A percentile compares a stretch with the other conserved stretches of the same genome.
These are phyloP conservation scores for Aspergillus japonicus DNA, from an alignment of 2,329 filamentous ascomycete genomes.

Conservation along the genomic window DNA sequence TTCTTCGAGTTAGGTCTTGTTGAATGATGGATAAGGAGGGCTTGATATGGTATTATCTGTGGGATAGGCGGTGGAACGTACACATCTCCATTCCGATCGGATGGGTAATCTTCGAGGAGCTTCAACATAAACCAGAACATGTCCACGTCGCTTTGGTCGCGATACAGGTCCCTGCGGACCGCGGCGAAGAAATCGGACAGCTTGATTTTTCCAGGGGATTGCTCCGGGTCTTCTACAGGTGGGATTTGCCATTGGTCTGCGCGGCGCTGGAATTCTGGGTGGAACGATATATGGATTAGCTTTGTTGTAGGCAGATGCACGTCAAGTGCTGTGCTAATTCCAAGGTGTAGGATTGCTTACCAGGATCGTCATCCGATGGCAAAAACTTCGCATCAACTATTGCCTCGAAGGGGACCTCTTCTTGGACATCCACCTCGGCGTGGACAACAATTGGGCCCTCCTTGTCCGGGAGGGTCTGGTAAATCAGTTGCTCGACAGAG, in stretches of 20 bases:
- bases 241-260: background rate
- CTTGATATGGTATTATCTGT: background rate
- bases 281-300: background rate
- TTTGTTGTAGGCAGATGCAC: background rate
- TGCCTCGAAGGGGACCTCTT: background rate
- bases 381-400: background rate
- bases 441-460: background rate
- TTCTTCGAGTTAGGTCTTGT: background rate
- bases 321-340: background rate
- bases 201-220: background rate
- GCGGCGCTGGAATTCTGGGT: background rate
- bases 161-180: background rate
- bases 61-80: background rate
- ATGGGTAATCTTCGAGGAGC: background rate
- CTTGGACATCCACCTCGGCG: background rate
- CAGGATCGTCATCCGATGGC: conserved; percentile 4
- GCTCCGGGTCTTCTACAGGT: background rate
- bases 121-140: background rate
- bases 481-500: background rate
- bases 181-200: background rate
- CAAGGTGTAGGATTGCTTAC: background rate
- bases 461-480: background rate
- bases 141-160: background rate
- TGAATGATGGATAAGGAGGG: background rate
- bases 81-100: background rate